Conservation (phyloP, 2,329 filamentous ascomycete species). For the Leptodontidium sp. region DNA sequence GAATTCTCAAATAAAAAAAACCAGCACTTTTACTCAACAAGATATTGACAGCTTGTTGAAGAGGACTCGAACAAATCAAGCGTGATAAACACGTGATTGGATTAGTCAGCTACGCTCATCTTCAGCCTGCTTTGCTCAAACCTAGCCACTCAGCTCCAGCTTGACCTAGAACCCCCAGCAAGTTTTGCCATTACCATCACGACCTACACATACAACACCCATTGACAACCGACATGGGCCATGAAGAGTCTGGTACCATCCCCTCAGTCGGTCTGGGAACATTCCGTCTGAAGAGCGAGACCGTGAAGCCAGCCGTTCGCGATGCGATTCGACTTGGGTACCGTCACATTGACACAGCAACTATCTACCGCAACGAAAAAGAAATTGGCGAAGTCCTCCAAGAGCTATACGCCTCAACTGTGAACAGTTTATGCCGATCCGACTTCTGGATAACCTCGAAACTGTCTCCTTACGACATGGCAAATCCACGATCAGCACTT, state of each 20-base stretch:
- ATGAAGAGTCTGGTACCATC: constrained; percentile 53
- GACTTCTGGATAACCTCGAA: constrained; percentile 82
- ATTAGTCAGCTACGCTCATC: not conserved
- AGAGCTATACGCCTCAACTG: constrained; percentile 40
- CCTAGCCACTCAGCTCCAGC: not conserved
- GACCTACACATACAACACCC: not conserved
- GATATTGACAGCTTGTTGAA: too few relatives aligned
- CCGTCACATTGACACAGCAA: constrained; percentile 75
- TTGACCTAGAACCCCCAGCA: not conserved
- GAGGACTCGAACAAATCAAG: not conserved
- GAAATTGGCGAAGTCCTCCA: constrained; percentile 72
- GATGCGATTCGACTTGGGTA: constrained; percentile 73
- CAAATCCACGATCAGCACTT: constrained; percentile 69
- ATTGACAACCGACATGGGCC: not conserved
- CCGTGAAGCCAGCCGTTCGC: constrained; percentile 76
- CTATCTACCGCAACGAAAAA: constrained; percentile 79
- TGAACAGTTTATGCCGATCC: constrained; percentile 69
- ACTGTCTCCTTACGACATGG: constrained; percentile 82
- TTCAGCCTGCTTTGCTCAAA: too few relatives aligned
- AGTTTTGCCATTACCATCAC: not conserved
- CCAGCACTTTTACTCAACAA: too few relatives aligned
- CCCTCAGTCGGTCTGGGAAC: constrained; percentile 80
- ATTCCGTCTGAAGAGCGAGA: constrained; percentile 74
- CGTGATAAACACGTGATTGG: not conserved
- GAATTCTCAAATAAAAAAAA: too few relatives aligned